Evolutionary conservation across 1,139 yeast genomes (phyloP).

Genomic region (Nakaseomyces sp.): DNA sequence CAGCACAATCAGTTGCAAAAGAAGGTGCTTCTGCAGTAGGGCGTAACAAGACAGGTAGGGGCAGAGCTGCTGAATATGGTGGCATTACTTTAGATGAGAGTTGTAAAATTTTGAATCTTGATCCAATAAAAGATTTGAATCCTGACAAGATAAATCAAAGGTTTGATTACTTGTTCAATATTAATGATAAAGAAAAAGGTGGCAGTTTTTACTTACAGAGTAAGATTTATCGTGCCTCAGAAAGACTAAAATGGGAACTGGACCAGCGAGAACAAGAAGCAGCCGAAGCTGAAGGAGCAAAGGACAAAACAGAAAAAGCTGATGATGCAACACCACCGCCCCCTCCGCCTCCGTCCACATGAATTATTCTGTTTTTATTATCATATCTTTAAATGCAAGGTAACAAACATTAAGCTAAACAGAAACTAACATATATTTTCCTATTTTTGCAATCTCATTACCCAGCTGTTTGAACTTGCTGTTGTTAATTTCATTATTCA

Average conservation of each 20-base stretch:
- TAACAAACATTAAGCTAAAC: too few species aligned
- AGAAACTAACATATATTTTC: too few species aligned
- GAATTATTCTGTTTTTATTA: too few species aligned
- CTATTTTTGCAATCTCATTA: background rate
- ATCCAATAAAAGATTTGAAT: slow-evolving; percentile 41
- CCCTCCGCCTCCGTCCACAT: slow-evolving; percentile 1
- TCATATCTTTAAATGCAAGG: too few species aligned
- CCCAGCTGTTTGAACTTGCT: too few species aligned
- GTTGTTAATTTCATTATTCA: background rate
- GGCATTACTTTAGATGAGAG: slow-evolving; percentile 87
- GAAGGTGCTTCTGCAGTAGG: slow-evolving; percentile 50
- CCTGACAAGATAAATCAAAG: slow-evolving; percentile 61
- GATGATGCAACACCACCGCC: background rate
- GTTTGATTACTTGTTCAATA: slow-evolving; percentile 75
- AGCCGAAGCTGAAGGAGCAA: background rate
- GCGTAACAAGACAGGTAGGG: slow-evolving; percentile 45
- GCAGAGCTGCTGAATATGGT: slow-evolving; percentile 35
- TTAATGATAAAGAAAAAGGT: slow-evolving; percentile 87
- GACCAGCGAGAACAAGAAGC: slow-evolving; percentile 31
- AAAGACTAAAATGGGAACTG: slow-evolving; percentile 49
- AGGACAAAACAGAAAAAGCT: background rate
- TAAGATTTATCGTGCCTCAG: slow-evolving; percentile 81
- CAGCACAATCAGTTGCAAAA: slow-evolving; percentile 72
- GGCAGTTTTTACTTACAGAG: slow-evolving; percentile 89
- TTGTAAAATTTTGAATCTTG: slow-evolving; percentile 79